A percentile compares a stretch with the other conserved stretches of the same genome.
Evolutionary conservation across 805 yeast species (phyloP).

Genomic region (Starmera quercuum): DNA sequence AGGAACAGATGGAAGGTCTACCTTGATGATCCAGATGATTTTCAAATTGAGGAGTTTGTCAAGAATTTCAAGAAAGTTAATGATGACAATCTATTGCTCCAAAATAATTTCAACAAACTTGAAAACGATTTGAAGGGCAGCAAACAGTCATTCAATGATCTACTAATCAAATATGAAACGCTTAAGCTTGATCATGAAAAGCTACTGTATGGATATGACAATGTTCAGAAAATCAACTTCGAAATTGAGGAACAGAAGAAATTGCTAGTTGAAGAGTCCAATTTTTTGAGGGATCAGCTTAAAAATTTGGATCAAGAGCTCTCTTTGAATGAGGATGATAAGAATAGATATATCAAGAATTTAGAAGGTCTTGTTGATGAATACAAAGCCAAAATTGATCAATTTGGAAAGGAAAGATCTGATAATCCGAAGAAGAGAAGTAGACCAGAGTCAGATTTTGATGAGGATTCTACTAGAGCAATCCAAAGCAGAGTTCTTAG

Average conservation of each 20-base stretch:
- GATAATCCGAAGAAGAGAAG: constrained; percentile 23
- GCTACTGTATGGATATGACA: constrained; percentile 17
- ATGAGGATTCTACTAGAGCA: constrained; percentile 14
- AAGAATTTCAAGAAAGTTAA: constrained; percentile 32
- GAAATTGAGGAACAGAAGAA: constrained; percentile 44
- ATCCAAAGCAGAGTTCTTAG: constrained; percentile 21
- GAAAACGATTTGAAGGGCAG: constrained; percentile 19
- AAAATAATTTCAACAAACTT: constrained; percentile 22
- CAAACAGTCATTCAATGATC: constrained; percentile 23
- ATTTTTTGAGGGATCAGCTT: constrained; percentile 47
- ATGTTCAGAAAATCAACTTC: constrained; percentile 25
- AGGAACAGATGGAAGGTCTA: constrained; percentile 39
- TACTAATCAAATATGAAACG: constrained; percentile 31
- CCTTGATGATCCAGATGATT: constrained; percentile 23
- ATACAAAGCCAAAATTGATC: constrained; percentile 44
- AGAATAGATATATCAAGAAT: constrained; percentile 12
- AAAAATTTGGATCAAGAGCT: constrained; percentile 36
- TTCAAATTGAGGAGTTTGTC: constrained; percentile 27
- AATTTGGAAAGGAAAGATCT: constrained; percentile 29
- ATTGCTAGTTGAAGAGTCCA: constrained; percentile 51
- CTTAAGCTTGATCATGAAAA: constrained; percentile 19
- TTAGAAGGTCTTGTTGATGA: constrained; percentile 39
- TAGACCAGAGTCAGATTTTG: constrained; percentile 16
- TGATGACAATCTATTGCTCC: constrained; percentile 29
- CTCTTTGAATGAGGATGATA: constrained; percentile 13